Conservation (phyloP, 441 rosid species). For the Macaranga tanarius region DNA sequence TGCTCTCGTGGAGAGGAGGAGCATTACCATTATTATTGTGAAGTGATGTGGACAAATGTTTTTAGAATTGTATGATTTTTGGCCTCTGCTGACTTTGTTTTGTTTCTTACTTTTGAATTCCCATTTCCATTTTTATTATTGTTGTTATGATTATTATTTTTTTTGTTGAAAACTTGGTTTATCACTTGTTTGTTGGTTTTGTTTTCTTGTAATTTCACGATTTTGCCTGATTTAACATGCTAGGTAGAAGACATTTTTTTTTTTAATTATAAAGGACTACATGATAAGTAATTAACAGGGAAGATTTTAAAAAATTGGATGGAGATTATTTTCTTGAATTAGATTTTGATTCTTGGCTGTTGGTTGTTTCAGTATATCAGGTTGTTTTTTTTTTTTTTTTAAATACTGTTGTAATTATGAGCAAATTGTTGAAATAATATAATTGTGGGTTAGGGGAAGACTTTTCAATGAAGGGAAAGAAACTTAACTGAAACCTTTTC, state of each 20-base stretch:
- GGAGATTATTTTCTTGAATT: background rate
- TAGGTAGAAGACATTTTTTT: background rate
- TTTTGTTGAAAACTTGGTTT: no score
- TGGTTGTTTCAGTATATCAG: background rate
- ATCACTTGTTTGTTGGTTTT: background rate
- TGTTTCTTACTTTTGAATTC: background rate
- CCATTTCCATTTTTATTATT: no score
- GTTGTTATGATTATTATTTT: no score
- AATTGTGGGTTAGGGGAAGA: background rate
- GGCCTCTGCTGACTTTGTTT: background rate
- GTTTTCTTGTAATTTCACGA: background rate
- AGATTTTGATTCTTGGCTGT: background rate
- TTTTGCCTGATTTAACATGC: background rate
- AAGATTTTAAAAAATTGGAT: background rate
- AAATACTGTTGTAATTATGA: background rate
- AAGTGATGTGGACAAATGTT: slow-evolving; percentile 95
- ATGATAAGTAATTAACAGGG: background rate
- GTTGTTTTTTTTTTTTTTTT: no score
- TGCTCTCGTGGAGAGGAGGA: slow-evolving; percentile 13
- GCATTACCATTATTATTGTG: slow-evolving; percentile 20
- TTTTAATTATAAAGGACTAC: background rate
- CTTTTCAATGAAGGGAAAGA: background rate
- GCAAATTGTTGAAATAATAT: background rate
- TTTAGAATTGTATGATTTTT: slow-evolving; percentile 70
- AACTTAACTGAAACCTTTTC: background rate